Evolutionary conservation across 305 asterid species (phyloP), one percentile per base, ranked within the genome.

Genomic region (Andrographis paniculata): DNA sequence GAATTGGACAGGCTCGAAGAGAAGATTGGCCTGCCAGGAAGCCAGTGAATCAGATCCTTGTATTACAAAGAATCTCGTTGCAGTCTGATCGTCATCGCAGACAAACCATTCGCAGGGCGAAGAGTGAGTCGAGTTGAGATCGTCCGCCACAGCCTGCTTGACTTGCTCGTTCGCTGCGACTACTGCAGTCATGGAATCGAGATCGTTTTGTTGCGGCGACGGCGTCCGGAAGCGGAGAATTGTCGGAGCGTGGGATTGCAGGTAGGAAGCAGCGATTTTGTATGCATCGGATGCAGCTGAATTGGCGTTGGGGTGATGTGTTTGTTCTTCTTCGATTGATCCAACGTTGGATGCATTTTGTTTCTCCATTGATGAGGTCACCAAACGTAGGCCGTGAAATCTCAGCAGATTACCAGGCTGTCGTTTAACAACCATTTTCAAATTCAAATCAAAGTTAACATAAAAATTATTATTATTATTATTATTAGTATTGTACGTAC

Each of bases 141-240:
- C 93, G 62, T 91, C 95, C 9, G 99, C 99, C n/a, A 86, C 95
- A 50, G 96, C 95, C 65, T 86, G 96, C 66, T 86, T 86, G 15
- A 86, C 94, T 68, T 86, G 92, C 74, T 91, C 99, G 64, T 83
- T 80, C n/a, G 99, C 96, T 58, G 96, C 94, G 61, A 91, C 95
- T 41, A 91, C 99, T 1, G 95, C 77, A 5, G 99, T 86, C 53
- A 91, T 88, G 0, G 96, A 86, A 41, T 86, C 96, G 0, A 94
- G 58, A 28, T 52, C 47, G 3, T 24, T 21, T 9, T 41, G 20
- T 16, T 28, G 17, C 35, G 21, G 16, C 13, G 16, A 15, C n/a
- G 51, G 59, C 1, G 60, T 67, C 22, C 52, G 75, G 11, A 83
- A 66, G 0, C 75, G 69, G 42, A 86, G 87, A 42, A 83, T 64